Evolutionary conservation across 2,329 filamentous ascomycete genomes (phyloP), one percentile per base, ranked within the genome.

Genomic region (Colletotrichum horii): DNA sequence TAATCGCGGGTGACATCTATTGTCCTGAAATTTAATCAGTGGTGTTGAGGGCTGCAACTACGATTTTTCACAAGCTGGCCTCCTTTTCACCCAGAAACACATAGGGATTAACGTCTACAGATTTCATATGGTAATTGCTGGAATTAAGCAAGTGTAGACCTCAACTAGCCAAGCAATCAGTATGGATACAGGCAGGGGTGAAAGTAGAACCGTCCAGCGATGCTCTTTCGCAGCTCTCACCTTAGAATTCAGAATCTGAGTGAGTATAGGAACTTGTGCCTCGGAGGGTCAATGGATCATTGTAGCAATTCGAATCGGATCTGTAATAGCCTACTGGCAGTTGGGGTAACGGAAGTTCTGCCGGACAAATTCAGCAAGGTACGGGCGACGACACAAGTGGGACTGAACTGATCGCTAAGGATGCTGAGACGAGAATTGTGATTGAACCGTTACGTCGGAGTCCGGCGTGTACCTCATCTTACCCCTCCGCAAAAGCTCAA

Each of bases 121-220:
- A 43, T n/a, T n/a, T 43, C 4, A n/a, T 9, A 43, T 6, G 38
- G 38, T n/a, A 6, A 43, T 9, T 12, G 3, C 38, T 43, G 19
- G 11, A 43, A 43, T 19, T 43, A 0, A 43, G 1, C 38, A 43
- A 9, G 19, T 43, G 3, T 1, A 43, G 8, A 0, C 19, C 38
- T 11, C 38, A 43, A 43, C 3, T 6, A 43, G 19, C 16, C 19
- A 12, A 19, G 19, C 19, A n/a, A 43, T 1, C 19, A 11, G 19
- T 19, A 6, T n/a, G 19, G 32, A n/a, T 11, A 43, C 11, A n/a
- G 9, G 8, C 38, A 43, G 19, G 19, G 19, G 19, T n/a, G 8
- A 43, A 19, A 43, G 2, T 11, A 43, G 38, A n/a, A n/a, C 11
- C 19, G 19, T 19, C 4, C 16, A 43, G 38, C 16, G 19, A 43